Percentiles rank a stretch among this genome's conserved stretches.
These are phyloP conservation scores for Pharus latifolius DNA, from an alignment of 176 grass and related monocot species.

Conservation along the genomic window DNA sequence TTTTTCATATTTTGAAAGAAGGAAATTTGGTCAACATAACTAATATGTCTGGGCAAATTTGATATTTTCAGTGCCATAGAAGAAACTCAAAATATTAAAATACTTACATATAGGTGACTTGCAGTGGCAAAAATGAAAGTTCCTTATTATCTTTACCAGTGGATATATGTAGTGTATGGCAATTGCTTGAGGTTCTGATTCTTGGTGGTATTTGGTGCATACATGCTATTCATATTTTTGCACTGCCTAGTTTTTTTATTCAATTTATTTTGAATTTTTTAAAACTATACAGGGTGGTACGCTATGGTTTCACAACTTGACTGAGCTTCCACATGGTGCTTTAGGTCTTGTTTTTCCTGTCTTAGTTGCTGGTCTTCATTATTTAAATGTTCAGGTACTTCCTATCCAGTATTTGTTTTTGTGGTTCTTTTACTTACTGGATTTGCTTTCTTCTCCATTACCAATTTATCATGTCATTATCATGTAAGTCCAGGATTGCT, in stretches of 20 bases:
- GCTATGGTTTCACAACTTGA: slow-evolving; percentile 84
- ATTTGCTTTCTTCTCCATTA: background rate
- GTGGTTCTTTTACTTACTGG: background rate
- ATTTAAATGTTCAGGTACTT: slow-evolving; percentile 85
- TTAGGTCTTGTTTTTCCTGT: slow-evolving; percentile 64
- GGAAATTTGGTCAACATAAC: background rate
- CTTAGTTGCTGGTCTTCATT: slow-evolving; percentile 77
- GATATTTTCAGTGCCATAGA: background rate
- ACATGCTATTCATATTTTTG: background rate
- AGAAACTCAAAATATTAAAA: too few species aligned
- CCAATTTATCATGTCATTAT: background rate
- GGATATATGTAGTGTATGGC: background rate
- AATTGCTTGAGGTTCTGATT: background rate
- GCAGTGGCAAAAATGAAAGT: too few species aligned
- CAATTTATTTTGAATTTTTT: slow-evolving; percentile 2
- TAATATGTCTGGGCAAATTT: background rate
- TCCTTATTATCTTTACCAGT: background rate
- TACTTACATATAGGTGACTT: too few species aligned
- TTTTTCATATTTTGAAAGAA: background rate
- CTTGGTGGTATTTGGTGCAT: background rate
- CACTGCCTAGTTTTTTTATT: background rate
- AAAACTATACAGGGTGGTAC: slow-evolving; percentile 50
- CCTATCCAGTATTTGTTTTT: background rate
- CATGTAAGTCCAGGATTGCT: background rate
- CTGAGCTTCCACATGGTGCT: slow-evolving; percentile 56